Conservation (phyloP, 164 flowering plant species). For the Buxus sempervirens region DNA sequence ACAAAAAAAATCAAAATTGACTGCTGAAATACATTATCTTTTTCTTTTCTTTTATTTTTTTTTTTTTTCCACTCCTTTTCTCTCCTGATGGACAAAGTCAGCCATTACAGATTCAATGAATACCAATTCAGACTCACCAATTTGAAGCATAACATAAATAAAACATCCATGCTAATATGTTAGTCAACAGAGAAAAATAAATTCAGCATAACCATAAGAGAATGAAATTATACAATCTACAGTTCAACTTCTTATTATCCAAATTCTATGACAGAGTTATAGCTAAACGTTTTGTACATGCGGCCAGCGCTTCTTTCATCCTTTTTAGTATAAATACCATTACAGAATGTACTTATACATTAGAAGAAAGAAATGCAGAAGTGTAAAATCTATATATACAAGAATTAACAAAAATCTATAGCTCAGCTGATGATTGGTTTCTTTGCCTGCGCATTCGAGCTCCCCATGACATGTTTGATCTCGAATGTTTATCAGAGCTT, state of each 20-base stretch:
- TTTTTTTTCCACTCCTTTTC: no score
- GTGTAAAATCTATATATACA: slow-evolving; percentile 4
- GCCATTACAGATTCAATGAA: no score
- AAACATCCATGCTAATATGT: neutral
- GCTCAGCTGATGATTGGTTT: slow-evolving; percentile 28
- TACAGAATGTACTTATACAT: no score
- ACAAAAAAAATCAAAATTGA: no score
- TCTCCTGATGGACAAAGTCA: no score
- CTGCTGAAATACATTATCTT: no score
- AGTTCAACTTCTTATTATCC: neutral
- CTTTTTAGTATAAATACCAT: no score
- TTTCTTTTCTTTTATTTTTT: no score
- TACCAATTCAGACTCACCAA: neutral
- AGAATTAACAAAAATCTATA: slow-evolving; percentile 1
- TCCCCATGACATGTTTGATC: slow-evolving; percentile 74
- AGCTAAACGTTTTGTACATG: no score
- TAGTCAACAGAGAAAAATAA: neutral
- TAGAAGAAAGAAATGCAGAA: no score
- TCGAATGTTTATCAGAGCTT: slow-evolving; percentile 44
- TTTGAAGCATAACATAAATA: neutral
- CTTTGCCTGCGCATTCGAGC: slow-evolving; percentile 74
- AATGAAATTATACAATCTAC: neutral
- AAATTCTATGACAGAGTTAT: neutral
- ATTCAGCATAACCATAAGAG: neutral
- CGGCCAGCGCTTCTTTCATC: no score